These are phyloP conservation scores for Paxillus ammoniavirescens DNA, from an alignment of 768 basidiomycete species.

Conservation along the genomic window DNA sequence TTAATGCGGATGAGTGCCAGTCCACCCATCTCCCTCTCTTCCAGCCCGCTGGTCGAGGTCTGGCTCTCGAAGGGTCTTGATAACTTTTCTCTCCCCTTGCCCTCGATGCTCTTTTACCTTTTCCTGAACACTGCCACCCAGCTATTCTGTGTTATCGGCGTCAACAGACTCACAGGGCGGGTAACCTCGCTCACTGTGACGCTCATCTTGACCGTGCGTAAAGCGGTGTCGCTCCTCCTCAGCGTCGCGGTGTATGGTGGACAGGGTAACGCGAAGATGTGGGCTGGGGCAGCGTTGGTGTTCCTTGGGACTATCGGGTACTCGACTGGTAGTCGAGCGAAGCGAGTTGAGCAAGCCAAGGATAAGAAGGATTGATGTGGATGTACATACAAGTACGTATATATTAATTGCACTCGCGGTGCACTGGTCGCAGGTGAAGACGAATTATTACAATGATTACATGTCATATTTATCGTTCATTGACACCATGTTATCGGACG, in stretches of 20 bases:
- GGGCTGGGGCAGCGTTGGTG: constrained; percentile 67
- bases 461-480: too few relatives aligned
- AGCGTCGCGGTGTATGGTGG: constrained; percentile 57
- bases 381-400: too few relatives aligned
- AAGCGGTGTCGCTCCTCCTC: constrained; percentile 73
- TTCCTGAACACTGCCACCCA: constrained; percentile 80
- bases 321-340: constrained; percentile 33
- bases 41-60: constrained; percentile 2
- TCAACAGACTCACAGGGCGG: constrained; percentile 78
- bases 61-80: constrained; percentile 7
- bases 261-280: constrained; percentile 47
- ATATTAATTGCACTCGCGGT: too few relatives aligned
- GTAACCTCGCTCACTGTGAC: constrained; percentile 76
- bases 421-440: too few relatives aligned
- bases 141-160: constrained; percentile 81
- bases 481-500: too few relatives aligned
- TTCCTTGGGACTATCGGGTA: constrained; percentile 72
- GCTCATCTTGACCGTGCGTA: constrained; percentile 77
- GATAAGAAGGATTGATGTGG: constrained; percentile 24
- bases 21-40: constrained; percentile 11
- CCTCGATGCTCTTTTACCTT: constrained; percentile 61
- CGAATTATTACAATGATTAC: too few relatives aligned
- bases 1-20: constrained; percentile 13
- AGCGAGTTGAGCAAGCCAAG: constrained; percentile 5
- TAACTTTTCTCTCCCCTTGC: constrained; percentile 42